Evolutionary conservation across 495 filamentous ascomycete genomes (phyloP), one percentile per base, ranked within the genome.

Genomic region (Clavariopsis aquatica): DNA sequence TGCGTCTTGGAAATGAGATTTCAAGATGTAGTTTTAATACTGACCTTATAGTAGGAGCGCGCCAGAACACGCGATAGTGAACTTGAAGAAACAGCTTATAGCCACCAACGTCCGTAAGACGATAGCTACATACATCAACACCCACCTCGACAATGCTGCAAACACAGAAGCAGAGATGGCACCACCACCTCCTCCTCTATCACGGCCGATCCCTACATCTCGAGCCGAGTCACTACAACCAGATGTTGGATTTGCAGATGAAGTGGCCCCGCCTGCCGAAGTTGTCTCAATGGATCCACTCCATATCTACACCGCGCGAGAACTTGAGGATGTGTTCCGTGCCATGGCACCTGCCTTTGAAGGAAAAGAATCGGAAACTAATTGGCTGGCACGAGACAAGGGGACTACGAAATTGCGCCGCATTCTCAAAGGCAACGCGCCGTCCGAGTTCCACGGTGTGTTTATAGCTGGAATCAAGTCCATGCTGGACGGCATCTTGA

Each of bases 301-400:
- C 6, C 88, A 91, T 72, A 86, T 96, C 31, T 86, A 90, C 45
- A 93, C 91, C 0, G 80, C 87, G 47, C 81, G 89, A 53, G 91
- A 97, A 49, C 74, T 98, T 20, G 92, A 97, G 52, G 92, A 96
- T 24, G 85, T 87, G 4, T 84, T 96, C 67, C 83, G 82, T 43
- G 84, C 86, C 12, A 96, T 99, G 91, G 78, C 85, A 28, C 81
- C 81, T 31, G 82, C 79, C 70, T 98, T 98, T 68, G 92, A 97
- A 65, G 93, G 93, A 41, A 91, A 83, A 70, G 94, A 98, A 76
- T 85, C 89, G 0, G 94, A 98, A 69, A 81, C 87, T 26, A 98
- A 98, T 70, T 98, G 94, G 92, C 69, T 87, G 69, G 83, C 85
- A 56, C 83, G 95, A 72, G 93, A 97, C 68, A 88, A 92, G 77